Base-by-base conservation (phyloP, 1,284 basidiomycete genomes). In the Volvariella surrecta region DNA sequence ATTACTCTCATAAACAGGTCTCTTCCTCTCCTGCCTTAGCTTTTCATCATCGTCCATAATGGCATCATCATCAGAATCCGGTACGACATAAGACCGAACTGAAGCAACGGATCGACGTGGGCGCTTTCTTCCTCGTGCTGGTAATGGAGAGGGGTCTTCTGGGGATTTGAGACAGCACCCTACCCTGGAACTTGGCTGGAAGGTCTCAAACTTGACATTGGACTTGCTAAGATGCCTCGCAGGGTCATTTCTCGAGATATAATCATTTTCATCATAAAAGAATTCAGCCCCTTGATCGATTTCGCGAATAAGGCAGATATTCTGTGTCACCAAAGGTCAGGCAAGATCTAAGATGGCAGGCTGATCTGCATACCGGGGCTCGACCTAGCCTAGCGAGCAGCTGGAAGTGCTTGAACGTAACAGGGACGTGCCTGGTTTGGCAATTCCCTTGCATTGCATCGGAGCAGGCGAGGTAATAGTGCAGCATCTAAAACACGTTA, bases 331-430 rank as follows among this genome's bases (percentile, higher is more conserved):
- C 39, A 8, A 40, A 39, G 6, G 19, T 30, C 42, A 37, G 22
- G 34, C 40, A n/a, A 38, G 37, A 41, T 19, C 24, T 7, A 20
- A 17, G n/a, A n/a, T n/a, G 19, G 44, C 28, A 21, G 21, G 3
- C 19, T 16, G 18, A 45, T 24, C 18, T 30, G 62, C 79, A 52
- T 51, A 85, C 82, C 11, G 76, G 74, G 41, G 66, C 59, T 50
- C 67, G 67, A 22, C 77, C 81, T 19, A 84, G 60, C 37, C 68
- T 71, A 1, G 82, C 82, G 41, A 86, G 66, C 16, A 82, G 55
- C 56, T 78, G 72, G 61, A 86, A 86, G 52, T 84, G 82, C 52
- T 81, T 79, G 39, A 86, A 59, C 4, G 83, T 86, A 22, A 84
- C 56, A n/a, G 83, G 83, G 19, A 85, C 77, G 45, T 67, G 73